phyloP scores from a whole-genome alignment of 495 filamentous ascomycete genomes.

The Parathielavia appendiculata region DNA sequence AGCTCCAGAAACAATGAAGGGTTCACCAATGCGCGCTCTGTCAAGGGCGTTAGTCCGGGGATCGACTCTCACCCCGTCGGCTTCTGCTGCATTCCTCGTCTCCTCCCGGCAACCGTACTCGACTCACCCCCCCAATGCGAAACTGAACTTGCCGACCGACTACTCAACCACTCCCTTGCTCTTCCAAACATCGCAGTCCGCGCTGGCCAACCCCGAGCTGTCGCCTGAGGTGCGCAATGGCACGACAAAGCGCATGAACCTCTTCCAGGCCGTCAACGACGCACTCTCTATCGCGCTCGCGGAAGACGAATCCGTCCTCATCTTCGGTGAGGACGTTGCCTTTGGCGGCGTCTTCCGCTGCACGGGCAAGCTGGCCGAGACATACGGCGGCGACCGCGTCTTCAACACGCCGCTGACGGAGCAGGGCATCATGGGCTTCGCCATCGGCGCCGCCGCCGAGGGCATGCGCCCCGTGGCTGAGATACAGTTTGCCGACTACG shows the following conservation, averaged over 20 bases:
- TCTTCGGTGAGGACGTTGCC: slow-evolving; percentile 95
- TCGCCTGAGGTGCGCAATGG: slow-evolving; percentile 57
- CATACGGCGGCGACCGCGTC: slow-evolving; percentile 81
- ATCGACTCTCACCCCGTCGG: slow-evolving; percentile 1
- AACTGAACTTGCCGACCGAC: slow-evolving; percentile 82
- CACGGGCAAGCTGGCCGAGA: slow-evolving; percentile 80
- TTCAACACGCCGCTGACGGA: slow-evolving; percentile 96
- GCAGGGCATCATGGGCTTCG: slow-evolving; percentile 93
- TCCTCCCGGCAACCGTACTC: slow-evolving; percentile 32
- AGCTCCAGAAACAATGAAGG: slow-evolving; percentile 19
- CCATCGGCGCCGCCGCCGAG: slow-evolving; percentile 80
- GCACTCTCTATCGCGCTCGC: slow-evolving; percentile 78
- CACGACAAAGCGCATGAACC: slow-evolving; percentile 77
- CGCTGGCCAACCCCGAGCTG: slow-evolving; percentile 63
- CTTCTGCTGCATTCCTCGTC: background rate
- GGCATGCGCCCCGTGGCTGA: slow-evolving; percentile 93
- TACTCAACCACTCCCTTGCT: slow-evolving; percentile 78
- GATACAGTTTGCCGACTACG: slow-evolving; percentile 97
- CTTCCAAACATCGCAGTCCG: slow-evolving; percentile 66
- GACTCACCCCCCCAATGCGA: slow-evolving; percentile 48
- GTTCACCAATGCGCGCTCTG: slow-evolving; percentile 17
- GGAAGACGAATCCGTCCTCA: slow-evolving; percentile 74
- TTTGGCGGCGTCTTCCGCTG: slow-evolving; percentile 97
- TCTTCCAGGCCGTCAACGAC: slow-evolving; percentile 89
- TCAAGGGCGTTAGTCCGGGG: slow-evolving; percentile 17